Evolutionary conservation across 1,139 yeast species (phyloP).

Genomic region (Candida gigantensis): DNA sequence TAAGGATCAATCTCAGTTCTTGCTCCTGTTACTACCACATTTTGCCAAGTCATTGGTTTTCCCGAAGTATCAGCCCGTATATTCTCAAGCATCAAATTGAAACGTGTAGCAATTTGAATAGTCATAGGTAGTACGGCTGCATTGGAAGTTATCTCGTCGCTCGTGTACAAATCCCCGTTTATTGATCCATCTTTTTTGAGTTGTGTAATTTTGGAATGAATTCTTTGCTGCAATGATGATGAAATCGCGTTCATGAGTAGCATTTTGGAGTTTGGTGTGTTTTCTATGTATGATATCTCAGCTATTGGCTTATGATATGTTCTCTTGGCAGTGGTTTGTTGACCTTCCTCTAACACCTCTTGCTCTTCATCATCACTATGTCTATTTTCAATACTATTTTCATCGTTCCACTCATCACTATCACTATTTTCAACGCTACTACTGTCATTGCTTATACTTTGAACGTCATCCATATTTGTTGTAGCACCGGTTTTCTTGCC

Average conservation of each 20-base stretch:
- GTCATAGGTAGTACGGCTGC: slow-evolving; percentile 17
- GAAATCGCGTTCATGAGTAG: slow-evolving; percentile 42
- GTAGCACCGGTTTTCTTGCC: not conserved
- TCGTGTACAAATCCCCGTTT: slow-evolving; percentile 4
- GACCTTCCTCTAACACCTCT: slow-evolving; percentile 1
- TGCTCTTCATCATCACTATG: slow-evolving; percentile 3
- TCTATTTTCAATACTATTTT: too few species aligned
- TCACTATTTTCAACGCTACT: slow-evolving; percentile 2
- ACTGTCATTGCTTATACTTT: not conserved
- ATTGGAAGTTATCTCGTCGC: slow-evolving; percentile 5
- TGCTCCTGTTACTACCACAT: slow-evolving; percentile 26
- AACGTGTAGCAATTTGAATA: slow-evolving; percentile 23
- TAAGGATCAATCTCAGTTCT: slow-evolving; percentile 19
- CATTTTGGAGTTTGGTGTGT: slow-evolving; percentile 28
- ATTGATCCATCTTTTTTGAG: slow-evolving; percentile 11
- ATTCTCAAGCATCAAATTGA: slow-evolving; percentile 18
- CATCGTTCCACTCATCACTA: not conserved
- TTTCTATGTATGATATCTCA: slow-evolving; percentile 14
- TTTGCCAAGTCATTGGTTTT: slow-evolving; percentile 27
- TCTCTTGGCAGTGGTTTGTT: not conserved
- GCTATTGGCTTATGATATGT: slow-evolving; percentile 8
- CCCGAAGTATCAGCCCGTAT: slow-evolving; percentile 1
- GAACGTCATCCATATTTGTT: not conserved
- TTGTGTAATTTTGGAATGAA: slow-evolving; percentile 22
- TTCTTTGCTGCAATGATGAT: slow-evolving; percentile 34